Evolutionary conservation across 306 rosid genomes (phyloP).

Genomic region (Vigna trinervia): DNA sequence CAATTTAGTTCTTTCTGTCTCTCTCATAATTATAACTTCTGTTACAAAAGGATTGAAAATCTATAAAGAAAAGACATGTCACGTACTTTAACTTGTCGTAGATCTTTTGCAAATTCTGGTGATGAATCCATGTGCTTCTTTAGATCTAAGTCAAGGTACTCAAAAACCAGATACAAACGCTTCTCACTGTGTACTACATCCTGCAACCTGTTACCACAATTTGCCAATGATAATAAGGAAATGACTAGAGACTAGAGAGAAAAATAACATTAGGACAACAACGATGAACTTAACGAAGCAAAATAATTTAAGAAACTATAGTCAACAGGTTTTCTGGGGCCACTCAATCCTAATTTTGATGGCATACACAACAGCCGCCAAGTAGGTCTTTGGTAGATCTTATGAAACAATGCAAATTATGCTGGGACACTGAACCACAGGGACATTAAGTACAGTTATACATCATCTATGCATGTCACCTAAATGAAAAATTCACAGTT

Average conservation of each 20-base stretch:
- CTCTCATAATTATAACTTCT: background rate
- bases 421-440: background rate
- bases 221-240: conserved; percentile 35
- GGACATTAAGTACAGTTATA: background rate
- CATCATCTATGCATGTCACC: background rate
- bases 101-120: conserved; percentile 91
- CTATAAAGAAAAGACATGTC: conserved; percentile 30
- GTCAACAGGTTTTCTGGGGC: conserved; percentile 9
- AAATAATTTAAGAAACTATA: conserved; percentile 26
- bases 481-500: background rate
- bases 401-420: background rate
- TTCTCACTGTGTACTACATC: conserved; percentile 96
- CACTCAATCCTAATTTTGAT: conserved; percentile 12
- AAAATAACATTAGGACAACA: conserved; percentile 34
- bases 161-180: conserved; percentile 95
- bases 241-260: conserved; percentile 17
- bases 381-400: conserved; percentile 11
- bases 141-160: conserved; percentile 95
- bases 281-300: background rate
- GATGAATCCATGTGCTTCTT: conserved; percentile 97
- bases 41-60: conserved; percentile 17
- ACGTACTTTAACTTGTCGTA: conserved; percentile 77
- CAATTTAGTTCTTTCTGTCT: background rate
- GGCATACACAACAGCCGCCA: background rate
- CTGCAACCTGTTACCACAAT: conserved; percentile 70